phyloP scores from a whole-genome alignment of 495 filamentous ascomycete species.

The Penicillium steckii region DNA sequence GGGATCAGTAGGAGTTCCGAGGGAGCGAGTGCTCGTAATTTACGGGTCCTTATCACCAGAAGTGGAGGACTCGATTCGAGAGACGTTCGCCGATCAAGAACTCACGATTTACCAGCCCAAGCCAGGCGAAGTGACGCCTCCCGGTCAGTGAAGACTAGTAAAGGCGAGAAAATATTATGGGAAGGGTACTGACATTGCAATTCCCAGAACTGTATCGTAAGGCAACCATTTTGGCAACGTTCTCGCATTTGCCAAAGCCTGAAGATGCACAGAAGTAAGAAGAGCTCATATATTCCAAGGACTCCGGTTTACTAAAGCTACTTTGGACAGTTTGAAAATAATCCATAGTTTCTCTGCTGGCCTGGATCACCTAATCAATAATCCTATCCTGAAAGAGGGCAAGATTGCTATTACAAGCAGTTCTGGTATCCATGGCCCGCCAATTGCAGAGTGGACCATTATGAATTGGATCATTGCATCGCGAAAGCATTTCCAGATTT shows the following conservation, averaged over 20 bases:
- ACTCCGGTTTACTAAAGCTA: neutral
- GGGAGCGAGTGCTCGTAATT: constrained; percentile 43
- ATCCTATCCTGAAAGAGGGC: constrained; percentile 64
- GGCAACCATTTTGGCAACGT: constrained; percentile 64
- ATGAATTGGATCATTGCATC: constrained; percentile 57
- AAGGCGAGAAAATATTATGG: neutral
- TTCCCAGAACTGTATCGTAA: constrained; percentile 50
- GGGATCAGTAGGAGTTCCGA: constrained; percentile 19
- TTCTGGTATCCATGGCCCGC: constrained; percentile 77
- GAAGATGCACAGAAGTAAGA: constrained; percentile 19
- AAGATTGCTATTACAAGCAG: constrained; percentile 67
- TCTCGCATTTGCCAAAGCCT: constrained; percentile 48
- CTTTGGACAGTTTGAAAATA: constrained; percentile 54
- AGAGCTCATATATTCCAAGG: constrained; percentile 11
- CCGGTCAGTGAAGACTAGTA: constrained; percentile 9
- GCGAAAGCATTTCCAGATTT: constrained; percentile 47
- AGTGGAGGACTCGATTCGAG: constrained; percentile 41
- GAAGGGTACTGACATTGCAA: neutral
- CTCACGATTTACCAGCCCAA: constrained; percentile 33
- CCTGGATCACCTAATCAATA: constrained; percentile 60
- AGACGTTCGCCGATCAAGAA: constrained; percentile 52
- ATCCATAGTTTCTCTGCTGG: constrained; percentile 79
- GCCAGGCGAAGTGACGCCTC: constrained; percentile 8
- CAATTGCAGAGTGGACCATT: constrained; percentile 77
- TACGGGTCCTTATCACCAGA: constrained; percentile 33